Evolutionary conservation across 305 asterid genomes (phyloP).

Genomic region (Petunia hybrid): DNA sequence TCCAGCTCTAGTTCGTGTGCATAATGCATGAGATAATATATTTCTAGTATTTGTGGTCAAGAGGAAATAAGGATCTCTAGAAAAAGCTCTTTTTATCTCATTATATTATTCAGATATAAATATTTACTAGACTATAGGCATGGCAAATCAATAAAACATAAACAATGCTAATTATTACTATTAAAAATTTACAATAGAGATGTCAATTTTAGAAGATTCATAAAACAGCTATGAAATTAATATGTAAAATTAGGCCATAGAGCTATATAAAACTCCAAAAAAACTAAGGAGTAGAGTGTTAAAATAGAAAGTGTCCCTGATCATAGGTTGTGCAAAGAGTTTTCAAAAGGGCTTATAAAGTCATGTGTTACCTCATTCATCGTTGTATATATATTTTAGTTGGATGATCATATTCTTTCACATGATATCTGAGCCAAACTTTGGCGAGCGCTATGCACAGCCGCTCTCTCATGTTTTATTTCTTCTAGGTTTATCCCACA

Average conservation of each 20-base stretch:
- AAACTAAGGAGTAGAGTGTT: no score
- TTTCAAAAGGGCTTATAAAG: no score
- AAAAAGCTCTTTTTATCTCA: background rate
- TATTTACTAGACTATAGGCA: background rate
- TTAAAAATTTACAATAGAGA: background rate
- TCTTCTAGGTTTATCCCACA: no score
- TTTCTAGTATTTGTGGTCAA: background rate
- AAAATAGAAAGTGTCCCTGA: no score
- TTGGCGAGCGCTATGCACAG: no score
- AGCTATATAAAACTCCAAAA: background rate
- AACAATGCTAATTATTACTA: background rate
- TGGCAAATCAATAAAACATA: background rate
- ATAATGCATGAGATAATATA: background rate
- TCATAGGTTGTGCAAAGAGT: no score
- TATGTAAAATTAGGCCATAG: background rate
- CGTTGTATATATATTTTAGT: no score
- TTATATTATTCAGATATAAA: background rate
- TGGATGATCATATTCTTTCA: no score
- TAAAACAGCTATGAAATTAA: background rate
- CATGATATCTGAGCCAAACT: no score
- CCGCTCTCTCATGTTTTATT: no score
- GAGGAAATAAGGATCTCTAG: background rate
- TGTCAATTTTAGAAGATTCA: background rate
- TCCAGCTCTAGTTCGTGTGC: background rate
- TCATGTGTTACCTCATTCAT: no score